Base-by-base conservation (phyloP, 768 basidiomycete genomes). In the Mrakia hoshinonis region DNA sequence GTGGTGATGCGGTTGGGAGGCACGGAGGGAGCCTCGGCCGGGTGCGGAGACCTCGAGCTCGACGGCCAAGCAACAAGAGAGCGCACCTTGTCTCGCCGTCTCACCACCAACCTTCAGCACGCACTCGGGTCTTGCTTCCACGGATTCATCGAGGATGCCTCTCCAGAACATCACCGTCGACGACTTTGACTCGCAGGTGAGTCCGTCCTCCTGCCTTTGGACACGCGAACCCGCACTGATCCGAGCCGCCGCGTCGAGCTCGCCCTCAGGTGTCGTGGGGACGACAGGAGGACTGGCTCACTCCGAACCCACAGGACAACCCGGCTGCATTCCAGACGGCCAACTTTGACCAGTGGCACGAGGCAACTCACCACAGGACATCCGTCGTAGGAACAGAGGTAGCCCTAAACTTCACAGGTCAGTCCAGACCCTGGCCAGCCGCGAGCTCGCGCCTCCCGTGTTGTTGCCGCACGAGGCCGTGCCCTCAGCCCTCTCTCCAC, bases 311-410 rank as follows among this genome's bases (percentile, higher is more conserved):
- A 1, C 76, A 77, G 38, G 70, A 74, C 60, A 69, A 78, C 36
- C 77, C 79, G 5, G 73, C 74, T 3, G 77, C 77, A 76, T 78
- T 75, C 60, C 77, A 77, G 60, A 72, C 73, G 18, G 68, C 68
- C 22, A 73, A 72, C 20, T 77, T 75, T 31, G 77, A 77, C 0
- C 76, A 75, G 1, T 80, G 78, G 77, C 76, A 78, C 70, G 72
- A 80, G 63, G 79, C 77, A 1, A 80, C 79, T 1, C 77, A 78
- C 51, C 79, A 80, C 72, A 74, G 73, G 24, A 79, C 79, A 1
- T 75, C 67, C 0, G 71, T 74, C 3, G 63, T 60, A 3, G 76
- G 75, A 1, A 76, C 79, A 4, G 70, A 73, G 46, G 74, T 76
- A 24, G 70, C 67, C 1, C 74, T 80, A 65, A 79, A 80, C 73